Conservation (phyloP, 768 basidiomycete species). For the Xerocomellus chrysenteron region DNA sequence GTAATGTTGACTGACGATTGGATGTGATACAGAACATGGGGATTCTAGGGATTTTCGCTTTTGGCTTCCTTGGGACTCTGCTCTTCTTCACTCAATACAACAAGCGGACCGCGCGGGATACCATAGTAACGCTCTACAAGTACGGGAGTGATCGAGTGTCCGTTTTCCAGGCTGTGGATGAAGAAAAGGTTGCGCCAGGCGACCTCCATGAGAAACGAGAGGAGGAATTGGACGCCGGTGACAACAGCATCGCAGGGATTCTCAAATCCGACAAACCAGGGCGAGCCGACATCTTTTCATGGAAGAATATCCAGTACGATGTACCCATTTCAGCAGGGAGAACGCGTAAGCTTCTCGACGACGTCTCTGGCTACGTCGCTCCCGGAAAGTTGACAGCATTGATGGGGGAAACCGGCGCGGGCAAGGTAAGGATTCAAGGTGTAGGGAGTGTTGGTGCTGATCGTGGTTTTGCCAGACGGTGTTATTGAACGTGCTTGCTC, state of each 20-base stretch:
- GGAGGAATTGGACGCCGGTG: no score
- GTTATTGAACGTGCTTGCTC: slow-evolving; percentile 55
- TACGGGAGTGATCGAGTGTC: not conserved
- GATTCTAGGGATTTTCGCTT: slow-evolving; percentile 44
- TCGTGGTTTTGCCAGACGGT: slow-evolving; percentile 43
- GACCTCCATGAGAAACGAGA: not conserved
- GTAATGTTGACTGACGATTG: not conserved
- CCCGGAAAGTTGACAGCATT: slow-evolving; percentile 53
- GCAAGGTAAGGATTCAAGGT: slow-evolving; percentile 19
- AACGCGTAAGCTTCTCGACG: slow-evolving; percentile 44
- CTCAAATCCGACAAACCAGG: slow-evolving; percentile 14
- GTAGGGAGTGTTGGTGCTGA: not conserved
- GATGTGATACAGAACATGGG: slow-evolving; percentile 37
- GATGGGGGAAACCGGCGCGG: slow-evolving; percentile 44
- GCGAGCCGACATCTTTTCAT: slow-evolving; percentile 69
- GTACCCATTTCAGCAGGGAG: slow-evolving; percentile 41
- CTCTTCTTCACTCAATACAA: slow-evolving; percentile 39
- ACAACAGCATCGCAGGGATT: not conserved
- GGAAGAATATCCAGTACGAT: slow-evolving; percentile 67
- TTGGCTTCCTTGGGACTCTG: slow-evolving; percentile 37
- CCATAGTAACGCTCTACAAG: slow-evolving; percentile 30
- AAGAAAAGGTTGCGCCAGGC: slow-evolving; percentile 10
- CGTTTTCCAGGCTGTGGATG: slow-evolving; percentile 9
- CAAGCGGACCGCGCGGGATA: slow-evolving; percentile 28
- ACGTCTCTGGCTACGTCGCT: slow-evolving; percentile 48